phyloP scores from a whole-genome alignment of 2,329 filamentous ascomycete species.

The Hyphodiscus sp. region DNA sequence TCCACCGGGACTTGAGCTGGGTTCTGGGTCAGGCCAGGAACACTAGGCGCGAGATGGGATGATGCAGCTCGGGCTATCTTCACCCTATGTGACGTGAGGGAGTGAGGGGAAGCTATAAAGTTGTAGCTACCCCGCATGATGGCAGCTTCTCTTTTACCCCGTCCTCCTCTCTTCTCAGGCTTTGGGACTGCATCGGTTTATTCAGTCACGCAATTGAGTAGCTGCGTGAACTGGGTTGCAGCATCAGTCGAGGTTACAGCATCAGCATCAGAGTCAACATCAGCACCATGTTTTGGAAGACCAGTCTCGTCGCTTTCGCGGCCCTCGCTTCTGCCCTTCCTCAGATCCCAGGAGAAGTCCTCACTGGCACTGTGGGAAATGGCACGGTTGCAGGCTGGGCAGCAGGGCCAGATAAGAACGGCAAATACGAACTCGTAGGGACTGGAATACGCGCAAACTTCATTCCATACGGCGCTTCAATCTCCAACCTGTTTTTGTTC shows the following conservation, averaged over 20 bases:
- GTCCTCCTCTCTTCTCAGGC: too few species aligned
- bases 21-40: too few species aligned
- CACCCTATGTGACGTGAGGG: background rate
- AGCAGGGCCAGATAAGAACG: slow-evolving; percentile 44
- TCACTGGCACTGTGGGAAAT: slow-evolving; percentile 24
- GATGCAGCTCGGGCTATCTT: background rate
- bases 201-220: too few species aligned
- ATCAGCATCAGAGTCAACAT: too few species aligned
- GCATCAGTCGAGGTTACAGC: too few species aligned
- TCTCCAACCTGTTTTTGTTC: slow-evolving; percentile 64
- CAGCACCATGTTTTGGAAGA: slow-evolving; percentile 2
- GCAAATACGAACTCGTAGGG: slow-evolving; percentile 67
- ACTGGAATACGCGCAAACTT: slow-evolving; percentile 62
- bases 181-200: too few species aligned
- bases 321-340: slow-evolving; percentile 7
- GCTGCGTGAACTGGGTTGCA: too few species aligned
- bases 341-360: slow-evolving; percentile 16
- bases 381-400: slow-evolving; percentile 18
- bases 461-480: slow-evolving; percentile 67
- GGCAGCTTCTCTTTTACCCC: too few species aligned
- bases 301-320: slow-evolving; percentile 10
- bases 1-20: background rate
- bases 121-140: slow-evolving; percentile 11
- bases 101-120: slow-evolving; percentile 13
- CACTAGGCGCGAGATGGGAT: background rate